Conservation (phyloP, 495 filamentous ascomycete species). For the Aspergillus ostianus region DNA sequence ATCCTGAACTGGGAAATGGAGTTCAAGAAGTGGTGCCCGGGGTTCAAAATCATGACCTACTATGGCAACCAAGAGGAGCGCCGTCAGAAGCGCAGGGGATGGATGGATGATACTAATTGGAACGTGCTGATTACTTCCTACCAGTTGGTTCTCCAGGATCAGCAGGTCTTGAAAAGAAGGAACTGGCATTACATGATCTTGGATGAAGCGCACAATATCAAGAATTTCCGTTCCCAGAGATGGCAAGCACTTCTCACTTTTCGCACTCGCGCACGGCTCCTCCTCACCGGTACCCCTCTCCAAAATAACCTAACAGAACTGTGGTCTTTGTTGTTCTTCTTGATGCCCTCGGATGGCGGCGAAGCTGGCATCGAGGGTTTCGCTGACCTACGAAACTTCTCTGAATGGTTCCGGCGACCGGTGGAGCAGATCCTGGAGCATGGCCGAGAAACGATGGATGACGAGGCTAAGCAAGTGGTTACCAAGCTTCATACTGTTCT, state of each 20-base stretch:
- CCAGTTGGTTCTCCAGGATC: slow-evolving; percentile 90
- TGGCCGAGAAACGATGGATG: slow-evolving; percentile 88
- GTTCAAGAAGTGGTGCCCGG: slow-evolving; percentile 98
- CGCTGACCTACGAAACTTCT: slow-evolving; percentile 86
- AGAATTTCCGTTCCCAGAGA: slow-evolving; percentile 95
- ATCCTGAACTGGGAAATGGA: slow-evolving; percentile 99
- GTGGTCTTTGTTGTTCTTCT: slow-evolving; percentile 95
- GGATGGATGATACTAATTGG: slow-evolving; percentile 87
- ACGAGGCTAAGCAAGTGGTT: slow-evolving; percentile 84
- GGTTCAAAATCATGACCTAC: slow-evolving; percentile 97
- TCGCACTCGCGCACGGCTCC: slow-evolving; percentile 78
- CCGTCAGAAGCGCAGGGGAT: slow-evolving; percentile 83
- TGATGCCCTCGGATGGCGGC: slow-evolving; percentile 81
- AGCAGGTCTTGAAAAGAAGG: slow-evolving; percentile 87
- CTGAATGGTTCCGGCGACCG: slow-evolving; percentile 88
- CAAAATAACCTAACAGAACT: slow-evolving; percentile 97
- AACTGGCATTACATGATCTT: slow-evolving; percentile 98
- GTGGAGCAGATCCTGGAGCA: slow-evolving; percentile 95
- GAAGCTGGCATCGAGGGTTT: slow-evolving; percentile 76
- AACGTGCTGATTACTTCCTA: slow-evolving; percentile 98
- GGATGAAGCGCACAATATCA: slow-evolving; percentile 99
- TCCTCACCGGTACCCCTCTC: slow-evolving; percentile 92
- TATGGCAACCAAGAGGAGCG: slow-evolving; percentile 93
- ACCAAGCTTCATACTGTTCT: slow-evolving; percentile 90
- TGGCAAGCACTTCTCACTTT: slow-evolving; percentile 95